Evolutionary conservation across 116 monocot species (phyloP), one percentile per base, ranked within the genome.

Genomic region (Cymodocea nodosa): DNA sequence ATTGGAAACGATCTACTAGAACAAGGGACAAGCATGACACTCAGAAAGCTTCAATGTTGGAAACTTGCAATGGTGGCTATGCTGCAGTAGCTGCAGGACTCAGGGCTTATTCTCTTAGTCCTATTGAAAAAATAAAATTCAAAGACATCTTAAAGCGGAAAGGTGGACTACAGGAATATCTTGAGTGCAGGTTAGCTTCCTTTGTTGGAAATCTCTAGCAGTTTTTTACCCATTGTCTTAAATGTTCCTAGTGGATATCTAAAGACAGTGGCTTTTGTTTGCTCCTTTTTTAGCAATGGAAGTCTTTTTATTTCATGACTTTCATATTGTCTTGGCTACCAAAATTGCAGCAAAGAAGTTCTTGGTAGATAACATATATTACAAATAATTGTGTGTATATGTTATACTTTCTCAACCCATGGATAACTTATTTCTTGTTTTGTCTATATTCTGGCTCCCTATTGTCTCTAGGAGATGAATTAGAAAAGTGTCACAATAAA

Each of bases 41-140:
- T 34, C 11, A 52, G 35, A 76, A 59, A 71, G 19, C 52, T 44
- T n/a, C 65, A 3, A 17, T 61, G 44, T 72, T 51, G 10, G 72
- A 88, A 1, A 44, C 44, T 44, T 11, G 11, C 11, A 50, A 70
- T 67, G 78, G 73, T 35, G 63, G 72, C 69, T 51, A 69, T 48
- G 77, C 86, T 65, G 92, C 98, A 35, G 86, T 99, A 52, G 76
- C 86, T 74, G 82, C 79, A 65, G 98, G 98, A 25, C 71, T 99
- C 63, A 92, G 89, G 74, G 84, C 84, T 76, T 67, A 60, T 73
- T 80, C 78, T 76, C 70, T 65, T 76, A 78, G 70, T 60, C 86
- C 86, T 25, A 79, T 99, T 77, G 98, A 99, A 69, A 86, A 84
- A 82, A 77, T 99, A 50, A 99, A 82, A 78, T 99, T 99, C 56